Evolutionary conservation across 2,329 filamentous ascomycete species (phyloP).

Genomic region (Fusarium decemcellulare): DNA sequence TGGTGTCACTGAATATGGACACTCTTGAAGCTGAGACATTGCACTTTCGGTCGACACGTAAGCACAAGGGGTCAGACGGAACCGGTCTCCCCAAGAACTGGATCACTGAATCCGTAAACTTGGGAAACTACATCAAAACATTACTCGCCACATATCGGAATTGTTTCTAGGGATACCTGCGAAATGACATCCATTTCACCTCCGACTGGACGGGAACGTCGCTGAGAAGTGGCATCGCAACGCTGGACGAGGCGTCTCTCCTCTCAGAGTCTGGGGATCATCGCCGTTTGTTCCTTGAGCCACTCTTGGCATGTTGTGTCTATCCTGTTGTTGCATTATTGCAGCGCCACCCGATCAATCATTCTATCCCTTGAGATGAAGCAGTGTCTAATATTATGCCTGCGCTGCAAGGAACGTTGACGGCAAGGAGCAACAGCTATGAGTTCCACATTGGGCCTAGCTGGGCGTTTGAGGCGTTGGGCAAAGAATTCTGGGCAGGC

Average conservation of each 20-base stretch:
- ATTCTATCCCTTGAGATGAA: background rate
- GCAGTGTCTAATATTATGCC: background rate
- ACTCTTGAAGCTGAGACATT: conserved; percentile 10
- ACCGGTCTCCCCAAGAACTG: background rate
- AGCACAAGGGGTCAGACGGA: background rate
- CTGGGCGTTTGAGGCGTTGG: background rate
- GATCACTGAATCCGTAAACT: background rate
- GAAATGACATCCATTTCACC: background rate
- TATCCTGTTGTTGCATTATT: conserved; percentile 1
- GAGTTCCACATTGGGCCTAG: background rate
- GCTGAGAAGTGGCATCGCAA: background rate
- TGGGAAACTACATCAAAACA: too few relatives aligned
- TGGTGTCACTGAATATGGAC: background rate
- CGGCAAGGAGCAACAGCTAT: background rate
- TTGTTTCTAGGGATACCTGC: background rate
- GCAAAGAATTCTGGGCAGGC: background rate
- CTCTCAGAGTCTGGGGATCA: background rate
- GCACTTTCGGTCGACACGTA: background rate
- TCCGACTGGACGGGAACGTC: background rate
- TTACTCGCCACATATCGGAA: background rate
- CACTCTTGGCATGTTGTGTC: background rate
- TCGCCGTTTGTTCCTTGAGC: background rate
- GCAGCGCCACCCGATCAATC: background rate
- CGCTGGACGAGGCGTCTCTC: background rate
- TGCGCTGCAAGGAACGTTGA: background rate